Evolutionary conservation across 148 eudicot species (phyloP).

Genomic region (Silene latifolia): DNA sequence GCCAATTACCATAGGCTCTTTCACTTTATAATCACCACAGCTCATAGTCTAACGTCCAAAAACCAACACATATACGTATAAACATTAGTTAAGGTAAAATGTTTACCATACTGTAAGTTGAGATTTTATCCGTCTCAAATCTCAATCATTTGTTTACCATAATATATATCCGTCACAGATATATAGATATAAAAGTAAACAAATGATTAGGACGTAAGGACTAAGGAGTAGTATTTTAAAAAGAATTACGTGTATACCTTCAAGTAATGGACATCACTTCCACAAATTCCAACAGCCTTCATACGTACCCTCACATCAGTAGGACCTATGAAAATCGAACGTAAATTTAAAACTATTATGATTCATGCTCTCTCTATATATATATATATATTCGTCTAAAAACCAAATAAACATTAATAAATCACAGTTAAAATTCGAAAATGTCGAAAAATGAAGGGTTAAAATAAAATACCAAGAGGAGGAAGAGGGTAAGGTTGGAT

Average conservation of each 20-base stretch:
- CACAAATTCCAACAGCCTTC: conserved; percentile 95
- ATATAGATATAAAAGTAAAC: too few species aligned
- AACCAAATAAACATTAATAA: background rate
- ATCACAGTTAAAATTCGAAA: background rate
- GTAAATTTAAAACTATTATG: background rate
- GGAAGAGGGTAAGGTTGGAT: conserved; percentile 74
- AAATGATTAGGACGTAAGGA: too few species aligned
- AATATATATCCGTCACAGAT: too few species aligned
- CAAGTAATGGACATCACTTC: conserved; percentile 88
- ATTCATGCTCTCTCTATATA: too few species aligned
- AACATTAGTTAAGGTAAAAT: too few species aligned
- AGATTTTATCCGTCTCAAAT: too few species aligned
- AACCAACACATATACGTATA: too few species aligned
- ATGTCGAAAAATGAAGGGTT: background rate
- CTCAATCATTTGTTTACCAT: too few species aligned
- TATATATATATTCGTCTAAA: background rate
- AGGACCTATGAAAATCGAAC: conserved; percentile 40
- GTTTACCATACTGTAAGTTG: too few species aligned
- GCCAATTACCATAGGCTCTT: conserved; percentile 67
- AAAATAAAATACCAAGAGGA: conserved; percentile 48
- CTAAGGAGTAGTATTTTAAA: too few species aligned
- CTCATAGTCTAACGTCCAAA: conserved; percentile 36
- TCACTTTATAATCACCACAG: conserved; percentile 52
- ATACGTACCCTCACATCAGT: conserved; percentile 75
- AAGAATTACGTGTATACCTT: too few species aligned